phyloP scores from a whole-genome alignment of 305 asterid genomes.

The Caryopteris hybrid region DNA sequence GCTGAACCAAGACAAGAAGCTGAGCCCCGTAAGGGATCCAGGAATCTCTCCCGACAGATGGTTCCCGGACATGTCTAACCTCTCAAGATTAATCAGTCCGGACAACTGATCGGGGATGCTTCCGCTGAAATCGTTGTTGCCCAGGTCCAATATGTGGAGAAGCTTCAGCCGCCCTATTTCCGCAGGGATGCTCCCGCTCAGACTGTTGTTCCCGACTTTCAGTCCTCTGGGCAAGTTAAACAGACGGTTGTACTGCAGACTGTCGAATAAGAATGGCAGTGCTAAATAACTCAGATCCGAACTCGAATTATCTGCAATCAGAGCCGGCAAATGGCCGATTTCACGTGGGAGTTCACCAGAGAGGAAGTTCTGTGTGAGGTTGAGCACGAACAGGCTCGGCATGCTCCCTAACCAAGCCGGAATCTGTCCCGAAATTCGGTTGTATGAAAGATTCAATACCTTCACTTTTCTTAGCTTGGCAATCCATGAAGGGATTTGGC shows the following conservation, averaged over 20 bases:
- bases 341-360: constrained; percentile 46
- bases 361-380: constrained; percentile 45
- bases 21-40: constrained; percentile 28
- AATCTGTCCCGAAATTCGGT: constrained; percentile 43
- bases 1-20: constrained; percentile 49
- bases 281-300: constrained; percentile 40
- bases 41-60: constrained; percentile 50
- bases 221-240: constrained; percentile 46
- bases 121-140: constrained; percentile 40
- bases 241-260: constrained; percentile 39
- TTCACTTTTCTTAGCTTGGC: constrained; percentile 35
- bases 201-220: constrained; percentile 39
- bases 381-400: constrained; percentile 48
- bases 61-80: constrained; percentile 48
- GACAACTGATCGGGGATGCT: constrained; percentile 44
- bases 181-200: constrained; percentile 44
- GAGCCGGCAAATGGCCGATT: constrained; percentile 26
- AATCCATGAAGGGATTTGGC: constrained; percentile 54
- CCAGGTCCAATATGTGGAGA: constrained; percentile 36
- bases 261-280: constrained; percentile 46
- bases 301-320: constrained; percentile 30
- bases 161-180: constrained; percentile 47
- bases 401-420: constrained; percentile 53
- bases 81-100: constrained; percentile 37
- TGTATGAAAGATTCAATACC: constrained; percentile 49